phyloP scores from a whole-genome alignment of 2,329 filamentous ascomycete species.

The Pseudopyrenochaeta lycopersici region DNA sequence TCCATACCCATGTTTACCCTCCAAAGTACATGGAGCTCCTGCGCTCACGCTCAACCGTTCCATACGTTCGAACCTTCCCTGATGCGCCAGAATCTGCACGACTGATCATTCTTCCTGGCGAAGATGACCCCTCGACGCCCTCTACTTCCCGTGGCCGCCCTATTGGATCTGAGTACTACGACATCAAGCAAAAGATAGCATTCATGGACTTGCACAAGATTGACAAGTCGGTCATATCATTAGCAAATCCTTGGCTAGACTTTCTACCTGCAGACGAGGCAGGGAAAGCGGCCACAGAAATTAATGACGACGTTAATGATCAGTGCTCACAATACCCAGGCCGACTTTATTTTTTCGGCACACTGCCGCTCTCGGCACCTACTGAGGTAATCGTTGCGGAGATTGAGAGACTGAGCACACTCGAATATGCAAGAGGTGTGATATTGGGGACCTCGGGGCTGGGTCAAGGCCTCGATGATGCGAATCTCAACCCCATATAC shows the following conservation, averaged over 20 bases:
- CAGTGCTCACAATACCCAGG: slow-evolving; percentile 74
- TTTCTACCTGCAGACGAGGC: slow-evolving; percentile 74
- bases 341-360: slow-evolving; percentile 82
- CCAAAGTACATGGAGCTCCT: slow-evolving; percentile 67
- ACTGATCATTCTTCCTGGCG: slow-evolving; percentile 70
- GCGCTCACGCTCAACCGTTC: slow-evolving; percentile 67
- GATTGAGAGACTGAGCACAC: slow-evolving; percentile 67
- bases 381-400: slow-evolving; percentile 68
- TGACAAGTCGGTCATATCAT: slow-evolving; percentile 82
- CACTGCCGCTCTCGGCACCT: slow-evolving; percentile 78
- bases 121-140: slow-evolving; percentile 62
- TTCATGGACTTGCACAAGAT: slow-evolving; percentile 91
- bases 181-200: slow-evolving; percentile 78
- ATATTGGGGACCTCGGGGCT: slow-evolving; percentile 88
- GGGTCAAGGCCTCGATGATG: slow-evolving; percentile 82
- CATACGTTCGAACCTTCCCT: slow-evolving; percentile 73
- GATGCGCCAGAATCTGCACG: slow-evolving; percentile 64
- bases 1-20: slow-evolving; percentile 72
- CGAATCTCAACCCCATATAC: slow-evolving; percentile 75
- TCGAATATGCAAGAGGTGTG: slow-evolving; percentile 80
- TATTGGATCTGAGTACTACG: slow-evolving; percentile 83
- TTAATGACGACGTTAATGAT: slow-evolving; percentile 80
- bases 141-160: slow-evolving; percentile 75
- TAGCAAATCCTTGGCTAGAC: slow-evolving; percentile 95
- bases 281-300: slow-evolving; percentile 67